Percentiles rank a stretch among this genome's conserved stretches.
These are phyloP conservation scores for Physcia stellaris DNA, from an alignment of 495 filamentous ascomycete species.

Conservation along the genomic window DNA sequence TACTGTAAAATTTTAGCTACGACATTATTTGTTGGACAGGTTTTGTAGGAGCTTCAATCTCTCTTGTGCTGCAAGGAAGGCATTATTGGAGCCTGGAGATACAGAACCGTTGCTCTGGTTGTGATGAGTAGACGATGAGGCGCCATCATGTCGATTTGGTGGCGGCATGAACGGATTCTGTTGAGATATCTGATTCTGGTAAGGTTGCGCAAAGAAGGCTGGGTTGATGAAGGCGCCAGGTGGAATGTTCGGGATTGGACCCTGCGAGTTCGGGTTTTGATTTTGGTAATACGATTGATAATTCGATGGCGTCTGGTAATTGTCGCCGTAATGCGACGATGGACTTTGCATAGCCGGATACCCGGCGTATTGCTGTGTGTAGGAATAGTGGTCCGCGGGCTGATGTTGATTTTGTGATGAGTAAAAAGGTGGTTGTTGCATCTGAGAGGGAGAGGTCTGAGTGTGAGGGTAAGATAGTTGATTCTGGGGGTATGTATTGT, in stretches of 20 bases:
- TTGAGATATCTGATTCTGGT: slow-evolving; percentile 22
- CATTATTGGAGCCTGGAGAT: slow-evolving; percentile 7
- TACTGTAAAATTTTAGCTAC: no score
- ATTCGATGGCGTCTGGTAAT: slow-evolving; percentile 19
- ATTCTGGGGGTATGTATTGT: background rate
- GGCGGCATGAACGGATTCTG: slow-evolving; percentile 19
- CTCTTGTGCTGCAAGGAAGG: slow-evolving; percentile 23
- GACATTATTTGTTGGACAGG: no score
- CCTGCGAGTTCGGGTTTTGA: slow-evolving; percentile 22
- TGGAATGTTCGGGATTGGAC: slow-evolving; percentile 17
- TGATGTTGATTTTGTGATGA: slow-evolving; percentile 11
- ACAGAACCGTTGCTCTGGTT: slow-evolving; percentile 16
- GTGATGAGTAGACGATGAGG: slow-evolving; percentile 28
- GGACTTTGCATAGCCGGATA: slow-evolving; percentile 14
- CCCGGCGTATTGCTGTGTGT: slow-evolving; percentile 19
- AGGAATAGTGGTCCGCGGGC: slow-evolving; percentile 8
- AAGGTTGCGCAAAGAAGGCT: slow-evolving; percentile 43
- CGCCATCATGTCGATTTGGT: slow-evolving; percentile 23
- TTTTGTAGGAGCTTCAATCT: slow-evolving; percentile 33
- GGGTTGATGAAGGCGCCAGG: slow-evolving; percentile 53
- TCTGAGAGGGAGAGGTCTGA: background rate
- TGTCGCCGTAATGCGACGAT: slow-evolving; percentile 17
- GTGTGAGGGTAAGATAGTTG: background rate
- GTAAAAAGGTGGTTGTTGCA: background rate
- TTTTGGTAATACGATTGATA: slow-evolving; percentile 27